A percentile compares a stretch with the other conserved stretches of the same genome.
phyloP scores from a whole-genome alignment of 2,329 filamentous ascomycete genomes.

The Pseudogymnoascus sp. region DNA sequence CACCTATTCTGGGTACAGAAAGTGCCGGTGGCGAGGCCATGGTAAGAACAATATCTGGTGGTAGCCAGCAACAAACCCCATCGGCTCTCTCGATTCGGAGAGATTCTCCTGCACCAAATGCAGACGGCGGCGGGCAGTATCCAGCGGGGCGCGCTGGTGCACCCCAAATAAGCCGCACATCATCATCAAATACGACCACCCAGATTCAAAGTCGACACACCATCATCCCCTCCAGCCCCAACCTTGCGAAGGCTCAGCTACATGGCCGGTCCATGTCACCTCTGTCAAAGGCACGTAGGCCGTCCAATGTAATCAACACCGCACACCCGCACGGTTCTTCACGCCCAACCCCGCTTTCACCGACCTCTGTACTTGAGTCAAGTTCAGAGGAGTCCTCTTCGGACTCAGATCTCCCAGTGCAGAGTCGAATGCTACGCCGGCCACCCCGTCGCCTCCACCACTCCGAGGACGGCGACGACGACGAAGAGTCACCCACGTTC shows the following conservation, averaged over 20 bases:
- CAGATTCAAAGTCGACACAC: conserved; percentile 23
- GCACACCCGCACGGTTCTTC: conserved; percentile 13
- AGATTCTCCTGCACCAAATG: conserved; percentile 23
- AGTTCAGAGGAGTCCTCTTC: conserved; percentile 22
- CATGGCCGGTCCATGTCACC: conserved; percentile 23
- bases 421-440: conserved; percentile 27
- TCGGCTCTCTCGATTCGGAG: conserved; percentile 26
- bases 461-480: conserved; percentile 24
- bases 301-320: conserved; percentile 12
- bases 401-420: conserved; percentile 21
- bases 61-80: conserved; percentile 25
- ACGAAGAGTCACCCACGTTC: conserved; percentile 27
- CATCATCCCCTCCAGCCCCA: conserved; percentile 21
- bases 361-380: conserved; percentile 17
- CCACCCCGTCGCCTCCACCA: conserved; percentile 23
- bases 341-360: conserved; percentile 16
- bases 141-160: conserved; percentile 13
- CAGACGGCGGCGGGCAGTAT: conserved; percentile 18
- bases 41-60: conserved; percentile 44
- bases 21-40: conserved; percentile 38
- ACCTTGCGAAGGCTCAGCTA: conserved; percentile 21
- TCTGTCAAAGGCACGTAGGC: conserved; percentile 17
- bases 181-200: conserved; percentile 26
- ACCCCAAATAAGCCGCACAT: conserved; percentile 27
- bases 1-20: conserved; percentile 45